These are phyloP conservation scores for Phlyctochytrium arcticum DNA, from an alignment of 192 early-diverging fungal genomes.

Conservation along the genomic window DNA sequence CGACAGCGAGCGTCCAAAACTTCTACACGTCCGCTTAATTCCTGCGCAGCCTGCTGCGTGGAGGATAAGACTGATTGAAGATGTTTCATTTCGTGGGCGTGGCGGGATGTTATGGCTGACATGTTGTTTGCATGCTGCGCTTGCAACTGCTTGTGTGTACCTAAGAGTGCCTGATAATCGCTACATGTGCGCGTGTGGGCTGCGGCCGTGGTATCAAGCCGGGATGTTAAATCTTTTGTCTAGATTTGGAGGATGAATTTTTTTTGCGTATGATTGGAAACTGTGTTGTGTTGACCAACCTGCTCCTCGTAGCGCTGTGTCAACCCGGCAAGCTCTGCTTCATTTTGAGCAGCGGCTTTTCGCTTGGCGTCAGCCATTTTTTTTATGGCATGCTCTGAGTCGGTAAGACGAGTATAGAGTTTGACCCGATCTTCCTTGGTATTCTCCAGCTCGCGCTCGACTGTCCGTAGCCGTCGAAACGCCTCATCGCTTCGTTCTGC, in stretches of 20 bases:
- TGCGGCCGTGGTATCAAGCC: slow-evolving; percentile 32
- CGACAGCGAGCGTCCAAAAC: not conserved
- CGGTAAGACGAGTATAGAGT: slow-evolving; percentile 18
- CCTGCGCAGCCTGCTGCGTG: slow-evolving; percentile 9
- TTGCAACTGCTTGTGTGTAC: slow-evolving; percentile 27
- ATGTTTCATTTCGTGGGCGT: slow-evolving; percentile 28
- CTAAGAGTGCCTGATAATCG: slow-evolving; percentile 38
- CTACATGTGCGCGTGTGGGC: slow-evolving; percentile 36
- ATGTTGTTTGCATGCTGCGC: slow-evolving; percentile 7
- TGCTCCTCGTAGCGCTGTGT: slow-evolving; percentile 25
- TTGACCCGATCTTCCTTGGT: slow-evolving; percentile 38
- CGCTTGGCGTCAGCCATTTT: slow-evolving; percentile 15
- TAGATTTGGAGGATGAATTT: slow-evolving; percentile 5
- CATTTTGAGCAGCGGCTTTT: slow-evolving; percentile 12
- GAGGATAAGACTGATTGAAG: slow-evolving; percentile 18
- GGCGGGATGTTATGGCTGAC: no score
- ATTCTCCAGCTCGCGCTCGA: slow-evolving; percentile 45
- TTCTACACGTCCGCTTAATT: slow-evolving; percentile 20
- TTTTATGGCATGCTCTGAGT: slow-evolving; percentile 41
- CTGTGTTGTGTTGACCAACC: no score
- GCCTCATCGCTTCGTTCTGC: slow-evolving; percentile 34
- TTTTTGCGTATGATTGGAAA: not conserved
- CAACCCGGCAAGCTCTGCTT: slow-evolving; percentile 17
- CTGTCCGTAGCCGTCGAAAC: slow-evolving; percentile 34
- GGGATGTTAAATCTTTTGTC: slow-evolving; percentile 30